A percentile compares a stretch with the other conserved stretches of the same genome.
Conservation (phyloP, 2,329 filamentous ascomycete genomes). For the Alternaria sp. region DNA sequence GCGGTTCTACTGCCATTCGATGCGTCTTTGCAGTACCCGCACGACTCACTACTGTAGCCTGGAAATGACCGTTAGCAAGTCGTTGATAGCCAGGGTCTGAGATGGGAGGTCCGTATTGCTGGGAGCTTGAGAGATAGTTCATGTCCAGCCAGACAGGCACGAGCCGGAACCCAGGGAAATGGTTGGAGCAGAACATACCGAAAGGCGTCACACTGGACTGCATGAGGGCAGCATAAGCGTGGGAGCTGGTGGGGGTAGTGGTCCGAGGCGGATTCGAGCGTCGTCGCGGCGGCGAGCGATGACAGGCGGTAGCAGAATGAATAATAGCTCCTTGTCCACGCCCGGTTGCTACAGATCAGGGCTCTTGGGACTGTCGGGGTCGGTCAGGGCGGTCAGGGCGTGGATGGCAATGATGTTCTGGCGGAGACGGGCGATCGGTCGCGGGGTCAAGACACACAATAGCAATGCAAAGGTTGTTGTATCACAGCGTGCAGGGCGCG, state of each 20-base stretch:
- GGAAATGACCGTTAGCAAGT: slow-evolving; percentile 32
- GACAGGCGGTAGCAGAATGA: slow-evolving; percentile 22
- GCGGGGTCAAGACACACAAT: slow-evolving; percentile 15
- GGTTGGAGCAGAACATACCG: slow-evolving; percentile 53
- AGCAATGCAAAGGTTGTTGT: slow-evolving; percentile 19
- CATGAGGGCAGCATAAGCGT: slow-evolving; percentile 54
- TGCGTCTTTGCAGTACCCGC: slow-evolving; percentile 61
- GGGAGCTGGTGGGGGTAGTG: slow-evolving; percentile 45
- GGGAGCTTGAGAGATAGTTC: slow-evolving; percentile 7
- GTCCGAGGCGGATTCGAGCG: slow-evolving; percentile 27
- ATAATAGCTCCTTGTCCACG: slow-evolving; percentile 21
- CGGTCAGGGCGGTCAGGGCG: slow-evolving; percentile 2
- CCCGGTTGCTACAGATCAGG: background rate
- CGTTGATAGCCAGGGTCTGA: slow-evolving; percentile 8
- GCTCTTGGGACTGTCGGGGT: slow-evolving; percentile 1
- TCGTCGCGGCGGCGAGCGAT: slow-evolving; percentile 21
- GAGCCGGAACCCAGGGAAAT: slow-evolving; percentile 41
- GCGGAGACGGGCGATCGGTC: slow-evolving; percentile 28
- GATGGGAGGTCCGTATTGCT: slow-evolving; percentile 12
- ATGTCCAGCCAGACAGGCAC: slow-evolving; percentile 51
- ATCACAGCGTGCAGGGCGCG: slow-evolving; percentile 19
- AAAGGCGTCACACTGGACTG: slow-evolving; percentile 53
- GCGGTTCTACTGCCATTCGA: slow-evolving; percentile 57
- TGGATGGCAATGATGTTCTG: background rate
- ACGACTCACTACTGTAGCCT: slow-evolving; percentile 60